These are phyloP conservation scores for Ottelia alismoides DNA, from an alignment of 106 monocot genomes.

Conservation along the genomic window DNA sequence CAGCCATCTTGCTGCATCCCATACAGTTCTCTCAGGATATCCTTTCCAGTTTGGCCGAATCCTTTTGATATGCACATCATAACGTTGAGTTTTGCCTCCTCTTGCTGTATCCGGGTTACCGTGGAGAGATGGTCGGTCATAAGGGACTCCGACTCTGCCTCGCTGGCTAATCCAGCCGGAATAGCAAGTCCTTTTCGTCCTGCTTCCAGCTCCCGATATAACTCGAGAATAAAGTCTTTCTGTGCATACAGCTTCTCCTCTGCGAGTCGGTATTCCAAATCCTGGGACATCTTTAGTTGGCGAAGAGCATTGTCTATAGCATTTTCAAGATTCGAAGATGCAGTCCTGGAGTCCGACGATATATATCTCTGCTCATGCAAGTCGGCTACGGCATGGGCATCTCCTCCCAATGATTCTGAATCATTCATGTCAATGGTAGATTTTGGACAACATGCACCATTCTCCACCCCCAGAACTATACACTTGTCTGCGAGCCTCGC, in stretches of 20 bases:
- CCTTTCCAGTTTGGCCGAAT: slow-evolving; percentile 25
- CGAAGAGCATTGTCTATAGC: slow-evolving; percentile 37
- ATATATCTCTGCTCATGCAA: no score
- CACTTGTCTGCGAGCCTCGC: no score
- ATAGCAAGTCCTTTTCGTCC: slow-evolving; percentile 34
- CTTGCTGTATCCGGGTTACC: slow-evolving; percentile 46
- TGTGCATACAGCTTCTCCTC: slow-evolving; percentile 54
- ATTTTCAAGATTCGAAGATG: slow-evolving; percentile 37
- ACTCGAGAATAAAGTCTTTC: slow-evolving; percentile 40
- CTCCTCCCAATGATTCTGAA: no score
- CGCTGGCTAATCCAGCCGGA: slow-evolving; percentile 6
- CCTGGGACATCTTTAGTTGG: slow-evolving; percentile 43
- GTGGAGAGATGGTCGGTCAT: slow-evolving; percentile 26
- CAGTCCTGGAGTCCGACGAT: no score
- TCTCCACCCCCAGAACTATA: no score
- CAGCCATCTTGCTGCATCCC: slow-evolving; percentile 7
- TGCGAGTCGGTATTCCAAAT: slow-evolving; percentile 38
- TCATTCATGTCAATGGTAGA: no score
- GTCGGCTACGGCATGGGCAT: no score
- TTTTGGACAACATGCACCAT: no score
- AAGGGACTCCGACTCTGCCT: slow-evolving; percentile 15
- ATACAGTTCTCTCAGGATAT: slow-evolving; percentile 23
- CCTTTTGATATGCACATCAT: slow-evolving; percentile 54
- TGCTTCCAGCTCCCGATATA: slow-evolving; percentile 43
- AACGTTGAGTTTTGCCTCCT: slow-evolving; percentile 42